Conservation (phyloP, 768 basidiomycete genomes). For the Termitomyces heimii region DNA sequence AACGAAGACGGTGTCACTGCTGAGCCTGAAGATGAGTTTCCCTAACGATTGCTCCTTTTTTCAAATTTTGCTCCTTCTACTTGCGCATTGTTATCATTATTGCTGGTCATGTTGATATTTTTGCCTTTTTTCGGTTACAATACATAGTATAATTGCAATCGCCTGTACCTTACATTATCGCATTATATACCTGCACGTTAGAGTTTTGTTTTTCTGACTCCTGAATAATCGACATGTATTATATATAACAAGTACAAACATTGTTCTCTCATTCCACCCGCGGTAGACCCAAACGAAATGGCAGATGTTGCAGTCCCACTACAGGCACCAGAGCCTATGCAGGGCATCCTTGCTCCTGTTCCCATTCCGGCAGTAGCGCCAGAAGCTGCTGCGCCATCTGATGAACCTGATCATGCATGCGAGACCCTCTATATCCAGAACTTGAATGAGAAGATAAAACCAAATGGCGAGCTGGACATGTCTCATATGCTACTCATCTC, state of each 20-base stretch:
- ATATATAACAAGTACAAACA: slow-evolving; percentile 15
- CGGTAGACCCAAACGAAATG: slow-evolving; percentile 15
- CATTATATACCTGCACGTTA: neutral
- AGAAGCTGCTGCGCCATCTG: slow-evolving; percentile 13
- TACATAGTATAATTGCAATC: slow-evolving; percentile 5
- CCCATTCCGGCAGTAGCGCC: neutral
- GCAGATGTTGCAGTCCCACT: slow-evolving; percentile 22
- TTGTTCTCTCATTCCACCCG: neutral
- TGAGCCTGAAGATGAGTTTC: slow-evolving; percentile 52
- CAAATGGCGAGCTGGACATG: slow-evolving; percentile 44
- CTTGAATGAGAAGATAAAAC: slow-evolving; percentile 90
- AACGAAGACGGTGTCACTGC: slow-evolving; percentile 71
- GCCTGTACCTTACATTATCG: neutral
- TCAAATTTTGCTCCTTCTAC: neutral
- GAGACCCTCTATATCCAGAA: slow-evolving; percentile 97
- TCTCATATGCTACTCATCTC: neutral
- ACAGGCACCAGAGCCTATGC: slow-evolving; percentile 21
- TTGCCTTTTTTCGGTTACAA: neutral
- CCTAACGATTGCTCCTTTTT: slow-evolving; percentile 15
- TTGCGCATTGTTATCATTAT: neutral
- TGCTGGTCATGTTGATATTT: neutral
- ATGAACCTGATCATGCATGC: slow-evolving; percentile 44
- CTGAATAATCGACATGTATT: neutral
- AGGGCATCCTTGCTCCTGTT: slow-evolving; percentile 21
- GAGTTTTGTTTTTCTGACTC: neutral